A percentile compares a stretch with the other conserved stretches of the same genome.
phyloP scores from a whole-genome alignment of 306 rosid genomes.

The Ziziphus jujuba region DNA sequence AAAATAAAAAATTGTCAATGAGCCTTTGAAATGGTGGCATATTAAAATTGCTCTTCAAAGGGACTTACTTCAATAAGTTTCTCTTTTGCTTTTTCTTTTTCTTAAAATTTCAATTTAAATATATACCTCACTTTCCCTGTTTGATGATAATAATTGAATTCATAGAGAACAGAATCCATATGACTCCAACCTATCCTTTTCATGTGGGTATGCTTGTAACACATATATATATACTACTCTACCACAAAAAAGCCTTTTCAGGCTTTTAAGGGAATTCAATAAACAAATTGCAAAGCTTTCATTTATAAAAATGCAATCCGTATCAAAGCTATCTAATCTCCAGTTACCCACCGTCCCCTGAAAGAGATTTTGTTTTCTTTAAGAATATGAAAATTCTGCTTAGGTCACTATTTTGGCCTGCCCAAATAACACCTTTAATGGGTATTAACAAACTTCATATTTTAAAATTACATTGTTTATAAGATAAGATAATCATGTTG shows the following conservation, averaged over 20 bases:
- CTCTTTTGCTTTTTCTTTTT: no score
- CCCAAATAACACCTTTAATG: constrained; percentile 22
- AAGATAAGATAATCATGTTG: constrained; percentile 6
- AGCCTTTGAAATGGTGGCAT: no score
- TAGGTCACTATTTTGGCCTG: neutral
- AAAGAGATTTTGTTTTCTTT: constrained; percentile 19
- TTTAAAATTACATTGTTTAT: neutral
- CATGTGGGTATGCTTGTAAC: neutral
- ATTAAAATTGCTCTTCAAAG: no score
- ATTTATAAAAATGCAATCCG: neutral
- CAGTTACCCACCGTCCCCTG: constrained; percentile 14
- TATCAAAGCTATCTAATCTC: constrained; percentile 11
- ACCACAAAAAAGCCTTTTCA: constrained; percentile 21
- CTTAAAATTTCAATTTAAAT: no score
- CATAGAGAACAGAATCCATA: no score
- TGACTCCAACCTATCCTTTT: neutral
- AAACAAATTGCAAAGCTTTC: constrained; percentile 2
- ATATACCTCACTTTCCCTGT: no score
- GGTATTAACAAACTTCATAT: constrained; percentile 12
- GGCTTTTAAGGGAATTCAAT: constrained; percentile 17
- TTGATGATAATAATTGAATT: no score
- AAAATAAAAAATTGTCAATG: no score
- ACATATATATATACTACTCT: neutral
- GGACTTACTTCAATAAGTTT: no score
- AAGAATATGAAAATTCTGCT: constrained; percentile 4